Evolutionary conservation across 139 green algal genomes (phyloP), one percentile per base, ranked within the genome.

Genomic region (Chlorella vulgaris): DNA sequence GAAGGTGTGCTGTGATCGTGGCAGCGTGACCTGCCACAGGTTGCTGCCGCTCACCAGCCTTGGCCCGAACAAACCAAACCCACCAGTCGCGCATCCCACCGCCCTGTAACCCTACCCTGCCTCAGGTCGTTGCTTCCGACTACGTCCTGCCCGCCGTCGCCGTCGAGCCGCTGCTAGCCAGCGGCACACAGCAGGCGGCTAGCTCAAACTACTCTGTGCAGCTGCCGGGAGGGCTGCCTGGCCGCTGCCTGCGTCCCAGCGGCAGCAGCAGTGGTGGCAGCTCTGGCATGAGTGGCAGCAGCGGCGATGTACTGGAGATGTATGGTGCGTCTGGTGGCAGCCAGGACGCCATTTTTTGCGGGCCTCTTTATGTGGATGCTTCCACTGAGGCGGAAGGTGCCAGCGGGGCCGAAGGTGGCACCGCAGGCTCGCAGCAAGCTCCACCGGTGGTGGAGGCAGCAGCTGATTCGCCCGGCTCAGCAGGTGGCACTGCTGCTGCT

Each of bases 81-180:
- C 19, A 67, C 0, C 4, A 18, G 2, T 26, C 35, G 3, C 73
- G 2, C 35, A 53, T 58, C 31, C 22, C 6, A 15, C 42, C 10
- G 58, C 21, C 19, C 21, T n/a, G n/a, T 19, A 19, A 24, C 58
- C 58, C 58, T 29, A 7, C 15, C 58, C 58, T 65, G 28, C 26
- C 13, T 7, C 78, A 88, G 50, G 63, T 87, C 31, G 36, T 88
- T 7, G 70, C 75, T 31, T 78, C 81, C 38, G 82, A 87, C 76
- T 88, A 74, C n/a, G 8, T 79, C 19, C 10, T 69, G 35, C 73
- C 66, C 0, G 28, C n/a, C n/a, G 55, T 18, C 43, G 35, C 40
- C n/a, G n/a, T 36, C 61, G 22, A 58, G 67, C 24, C 6, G 10
- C 10, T 19, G 67, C 67, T 0, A 39, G 24, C n/a, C 58, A 31